Evolutionary conservation across 495 filamentous ascomycete genomes (phyloP), one percentile per base, ranked within the genome.

Genomic region (Hypoxylon subgilvum): DNA sequence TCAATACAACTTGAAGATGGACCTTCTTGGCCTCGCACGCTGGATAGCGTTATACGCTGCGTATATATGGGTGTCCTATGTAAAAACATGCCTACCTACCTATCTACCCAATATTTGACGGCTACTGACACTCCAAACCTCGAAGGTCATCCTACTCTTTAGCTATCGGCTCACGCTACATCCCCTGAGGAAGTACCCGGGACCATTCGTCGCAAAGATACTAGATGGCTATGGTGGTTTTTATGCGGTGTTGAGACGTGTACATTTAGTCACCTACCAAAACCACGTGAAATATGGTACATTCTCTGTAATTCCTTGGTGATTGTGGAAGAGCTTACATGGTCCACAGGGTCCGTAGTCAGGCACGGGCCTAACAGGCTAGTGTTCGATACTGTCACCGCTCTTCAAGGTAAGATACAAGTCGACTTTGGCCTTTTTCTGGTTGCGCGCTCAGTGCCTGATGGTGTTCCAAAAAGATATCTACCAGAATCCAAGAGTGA

Each of bases 311-410:
- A n/a, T n/a, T n/a, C n/a, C n/a, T n/a, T n/a, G n/a, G n/a, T n/a
- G n/a, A n/a, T n/a, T n/a, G n/a, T n/a, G n/a, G n/a, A 38, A 38
- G 14, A 16, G 13, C 2, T 38, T 5, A 16, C 17, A 17, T 32
- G 17, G 19, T 13, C 12, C 18, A n/a, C n/a, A 67, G 64, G 64
- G 1, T 9, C 51, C 8, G 34, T 65, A 2, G 32, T 68, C 13
- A 38, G 65, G 9, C 48, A 51, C 12, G 65, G 65, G 3, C 65
- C 65, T 7, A 49, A 66, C 23, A 56, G 51, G 34, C 49, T 68
- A 1, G 21, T 61, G 6, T 53, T 68, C 31, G 66, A 68, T 21
- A 61, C 61, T 7, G 36, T 13, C 6, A 57, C 46, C 6, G 65
- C 57, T 6, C 52, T 57, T 5, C 30, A 47, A 28, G 57, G 62